phyloP scores from a whole-genome alignment of 139 green algal species.

The Chlorella sp. region DNA sequence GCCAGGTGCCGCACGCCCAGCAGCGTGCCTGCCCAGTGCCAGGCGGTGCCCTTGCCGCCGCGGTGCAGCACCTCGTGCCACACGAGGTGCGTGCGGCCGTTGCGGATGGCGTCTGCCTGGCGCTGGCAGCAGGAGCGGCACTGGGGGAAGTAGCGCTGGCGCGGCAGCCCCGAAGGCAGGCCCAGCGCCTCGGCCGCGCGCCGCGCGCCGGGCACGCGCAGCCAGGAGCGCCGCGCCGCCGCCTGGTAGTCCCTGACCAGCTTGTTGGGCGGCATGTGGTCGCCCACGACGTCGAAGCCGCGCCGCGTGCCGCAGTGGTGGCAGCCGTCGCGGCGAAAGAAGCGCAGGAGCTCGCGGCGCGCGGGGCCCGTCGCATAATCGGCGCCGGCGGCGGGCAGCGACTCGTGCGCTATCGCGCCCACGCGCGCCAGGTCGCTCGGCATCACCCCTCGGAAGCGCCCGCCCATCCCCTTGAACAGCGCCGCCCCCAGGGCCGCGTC shows the following conservation, averaged over 20 bases:
- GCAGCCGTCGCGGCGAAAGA: constrained; percentile 69
- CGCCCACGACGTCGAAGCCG: constrained; percentile 57
- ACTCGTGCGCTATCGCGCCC: constrained; percentile 64
- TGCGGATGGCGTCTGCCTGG: constrained; percentile 58
- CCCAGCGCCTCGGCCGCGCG: constrained; percentile 19
- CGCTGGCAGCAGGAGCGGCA: constrained; percentile 60
- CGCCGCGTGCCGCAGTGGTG: constrained; percentile 75
- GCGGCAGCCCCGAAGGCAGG: constrained; percentile 20
- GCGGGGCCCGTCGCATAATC: constrained; percentile 51
- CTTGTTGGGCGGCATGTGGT: constrained; percentile 89
- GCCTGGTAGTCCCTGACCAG: constrained; percentile 25
- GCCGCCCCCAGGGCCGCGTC: constrained; percentile 61
- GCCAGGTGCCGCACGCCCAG: constrained; percentile 58
- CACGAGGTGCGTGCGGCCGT: constrained; percentile 46
- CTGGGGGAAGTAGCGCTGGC: constrained; percentile 51
- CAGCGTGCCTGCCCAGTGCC: constrained; percentile 55
- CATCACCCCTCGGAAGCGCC: constrained; percentile 66
- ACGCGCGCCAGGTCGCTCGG: constrained; percentile 66
- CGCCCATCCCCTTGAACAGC: constrained; percentile 69
- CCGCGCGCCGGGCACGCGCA: neutral
- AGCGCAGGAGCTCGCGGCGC: constrained; percentile 45
- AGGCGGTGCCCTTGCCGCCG: constrained; percentile 34
- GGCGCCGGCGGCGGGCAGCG: constrained; percentile 53
- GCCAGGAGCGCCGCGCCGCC: neutral
- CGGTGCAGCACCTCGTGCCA: constrained; percentile 52